These are phyloP conservation scores for Pseudoperonospora humuli DNA, from an alignment of 352 stramenopile species.

Conservation along the genomic window DNA sequence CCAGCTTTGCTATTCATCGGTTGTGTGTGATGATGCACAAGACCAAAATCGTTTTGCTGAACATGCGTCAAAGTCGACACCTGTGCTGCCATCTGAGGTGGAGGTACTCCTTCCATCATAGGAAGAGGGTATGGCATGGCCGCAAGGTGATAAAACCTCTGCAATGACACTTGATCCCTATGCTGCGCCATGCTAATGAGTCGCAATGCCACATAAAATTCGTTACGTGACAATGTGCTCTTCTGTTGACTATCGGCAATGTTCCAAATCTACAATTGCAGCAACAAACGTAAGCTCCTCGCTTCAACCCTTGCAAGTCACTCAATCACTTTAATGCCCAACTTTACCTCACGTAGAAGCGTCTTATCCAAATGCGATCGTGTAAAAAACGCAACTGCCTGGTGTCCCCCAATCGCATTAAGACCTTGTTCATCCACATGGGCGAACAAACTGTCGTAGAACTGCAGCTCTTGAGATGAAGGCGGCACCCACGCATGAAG, in stretches of 20 bases:
- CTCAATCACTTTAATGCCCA: no score
- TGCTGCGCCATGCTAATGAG: conserved; percentile 80
- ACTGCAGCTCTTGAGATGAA: conserved; percentile 64
- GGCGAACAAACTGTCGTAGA: conserved; percentile 88
- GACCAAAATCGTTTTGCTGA: conserved; percentile 12
- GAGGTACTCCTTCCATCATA: conserved; percentile 54
- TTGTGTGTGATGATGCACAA: conserved; percentile 7
- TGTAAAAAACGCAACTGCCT: conserved; percentile 91
- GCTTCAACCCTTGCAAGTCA: background rate
- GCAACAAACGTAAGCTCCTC: background rate
- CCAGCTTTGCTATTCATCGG: conserved; percentile 4
- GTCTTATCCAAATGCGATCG: conserved; percentile 86
- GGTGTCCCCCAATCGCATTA: conserved; percentile 79
- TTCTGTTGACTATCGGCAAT: conserved; percentile 61
- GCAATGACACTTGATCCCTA: conserved; percentile 50
- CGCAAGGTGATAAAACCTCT: conserved; percentile 67
- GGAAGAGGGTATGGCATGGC: conserved; percentile 47
- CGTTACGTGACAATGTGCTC: conserved; percentile 67
- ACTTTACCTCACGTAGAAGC: conserved; percentile 54
- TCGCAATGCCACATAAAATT: conserved; percentile 84
- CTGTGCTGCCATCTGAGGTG: conserved; percentile 16
- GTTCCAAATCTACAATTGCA: conserved; percentile 55
- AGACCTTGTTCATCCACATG: conserved; percentile 80
- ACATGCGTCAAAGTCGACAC: background rate
- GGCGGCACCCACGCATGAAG: conserved; percentile 52